These are phyloP conservation scores for Lithocarpus polystachyus DNA, from an alignment of 306 rosid genomes.

Conservation along the genomic window DNA sequence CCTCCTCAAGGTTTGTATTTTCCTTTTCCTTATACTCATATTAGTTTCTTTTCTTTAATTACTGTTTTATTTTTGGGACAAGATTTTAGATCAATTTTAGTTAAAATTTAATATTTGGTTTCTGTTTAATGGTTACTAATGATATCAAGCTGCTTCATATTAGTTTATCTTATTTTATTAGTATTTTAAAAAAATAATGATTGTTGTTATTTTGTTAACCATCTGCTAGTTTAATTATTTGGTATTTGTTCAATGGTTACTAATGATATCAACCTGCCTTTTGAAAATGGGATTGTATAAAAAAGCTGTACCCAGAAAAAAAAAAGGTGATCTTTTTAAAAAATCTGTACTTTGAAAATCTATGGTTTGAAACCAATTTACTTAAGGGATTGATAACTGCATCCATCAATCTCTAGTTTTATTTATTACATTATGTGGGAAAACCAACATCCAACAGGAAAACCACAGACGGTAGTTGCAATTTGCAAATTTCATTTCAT, in stretches of 20 bases:
- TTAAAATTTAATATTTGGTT: too few species aligned
- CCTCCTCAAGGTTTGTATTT: conserved; percentile 76
- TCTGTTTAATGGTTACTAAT: too few species aligned
- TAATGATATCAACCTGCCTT: neutral
- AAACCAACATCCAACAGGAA: too few species aligned
- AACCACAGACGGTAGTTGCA: neutral
- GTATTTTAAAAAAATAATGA: too few species aligned
- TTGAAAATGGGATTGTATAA: too few species aligned
- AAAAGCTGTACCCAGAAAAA: too few species aligned
- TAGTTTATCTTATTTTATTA: neutral
- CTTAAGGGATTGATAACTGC: neutral
- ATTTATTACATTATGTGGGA: neutral
- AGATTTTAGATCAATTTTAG: too few species aligned
- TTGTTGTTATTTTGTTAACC: neutral
- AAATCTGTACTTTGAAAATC: too few species aligned
- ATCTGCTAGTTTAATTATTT: neutral
- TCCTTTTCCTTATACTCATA: neutral
- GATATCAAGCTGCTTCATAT: neutral
- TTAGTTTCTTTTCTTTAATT: neutral
- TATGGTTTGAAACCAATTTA: too few species aligned
- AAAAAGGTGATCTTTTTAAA: too few species aligned
- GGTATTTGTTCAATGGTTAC: neutral
- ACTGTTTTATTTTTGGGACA: neutral
- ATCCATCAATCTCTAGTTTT: neutral
- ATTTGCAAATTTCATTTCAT: neutral